A percentile compares a stretch with the other conserved stretches of the same genome.
phyloP scores from a whole-genome alignment of 805 yeast species.

The Suhomyces tanzawaensis region DNA sequence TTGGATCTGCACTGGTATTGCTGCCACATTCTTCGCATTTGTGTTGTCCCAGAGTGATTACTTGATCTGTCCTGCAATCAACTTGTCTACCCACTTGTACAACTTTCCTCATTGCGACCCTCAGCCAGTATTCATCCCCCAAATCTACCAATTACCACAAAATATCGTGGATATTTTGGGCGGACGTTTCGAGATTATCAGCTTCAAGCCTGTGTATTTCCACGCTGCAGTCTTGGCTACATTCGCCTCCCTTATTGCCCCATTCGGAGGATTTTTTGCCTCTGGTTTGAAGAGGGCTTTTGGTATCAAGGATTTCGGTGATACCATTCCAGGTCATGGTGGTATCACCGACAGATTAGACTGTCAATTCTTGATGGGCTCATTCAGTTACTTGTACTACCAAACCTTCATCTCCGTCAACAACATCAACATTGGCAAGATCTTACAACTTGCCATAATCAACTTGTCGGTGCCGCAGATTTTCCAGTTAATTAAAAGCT shows the following conservation, averaged over 20 bases:
- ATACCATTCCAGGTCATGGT: slow-evolving; percentile 98
- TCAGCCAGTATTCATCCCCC: slow-evolving; percentile 86
- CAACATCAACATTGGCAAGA: slow-evolving; percentile 67
- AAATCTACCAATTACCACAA: slow-evolving; percentile 71
- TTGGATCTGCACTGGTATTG: slow-evolving; percentile 86
- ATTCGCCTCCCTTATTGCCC: slow-evolving; percentile 95
- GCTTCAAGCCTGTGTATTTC: slow-evolving; percentile 83
- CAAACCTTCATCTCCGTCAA: slow-evolving; percentile 84
- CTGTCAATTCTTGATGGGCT: slow-evolving; percentile 97
- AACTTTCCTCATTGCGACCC: slow-evolving; percentile 70
- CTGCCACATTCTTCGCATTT: slow-evolving; percentile 65
- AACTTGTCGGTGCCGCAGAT: slow-evolving; percentile 68
- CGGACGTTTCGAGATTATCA: slow-evolving; percentile 45
- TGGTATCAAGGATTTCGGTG: slow-evolving; percentile 95
- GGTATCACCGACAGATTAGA: slow-evolving; percentile 97
- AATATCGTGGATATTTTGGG: slow-evolving; percentile 49
- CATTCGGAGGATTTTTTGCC: slow-evolving; percentile 98
- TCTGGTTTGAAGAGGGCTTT: slow-evolving; percentile 96
- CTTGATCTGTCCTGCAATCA: slow-evolving; percentile 83
- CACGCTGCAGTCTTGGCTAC: slow-evolving; percentile 85
- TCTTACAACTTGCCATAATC: slow-evolving; percentile 73
- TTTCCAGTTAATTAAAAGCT: slow-evolving; percentile 54
- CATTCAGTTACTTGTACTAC: slow-evolving; percentile 86
- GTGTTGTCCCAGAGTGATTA: slow-evolving; percentile 64
- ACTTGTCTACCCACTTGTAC: slow-evolving; percentile 60